A percentile compares a stretch with the other conserved stretches of the same genome.
These are phyloP conservation scores for Margaritispora aquatica DNA, from an alignment of 495 filamentous ascomycete genomes.

Conservation along the genomic window DNA sequence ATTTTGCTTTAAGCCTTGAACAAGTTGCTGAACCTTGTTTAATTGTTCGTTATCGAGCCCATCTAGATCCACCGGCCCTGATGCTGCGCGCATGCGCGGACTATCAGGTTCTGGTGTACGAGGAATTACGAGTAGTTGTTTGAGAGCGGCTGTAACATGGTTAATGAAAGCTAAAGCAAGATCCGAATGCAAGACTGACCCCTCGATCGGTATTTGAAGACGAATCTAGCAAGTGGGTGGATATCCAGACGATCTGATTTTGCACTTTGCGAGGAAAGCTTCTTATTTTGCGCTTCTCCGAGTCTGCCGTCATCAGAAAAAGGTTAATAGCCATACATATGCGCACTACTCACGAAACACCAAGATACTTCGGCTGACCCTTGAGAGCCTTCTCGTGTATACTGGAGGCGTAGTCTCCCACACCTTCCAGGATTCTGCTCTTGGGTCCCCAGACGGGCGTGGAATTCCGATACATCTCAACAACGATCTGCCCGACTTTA, in stretches of 20 bases:
- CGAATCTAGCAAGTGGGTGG: constrained; percentile 4
- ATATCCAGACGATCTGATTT: constrained; percentile 5
- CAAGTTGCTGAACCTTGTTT: neutral
- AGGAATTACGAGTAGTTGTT: neutral
- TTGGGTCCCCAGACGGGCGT: neutral
- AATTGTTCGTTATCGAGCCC: neutral
- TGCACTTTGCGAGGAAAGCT: neutral
- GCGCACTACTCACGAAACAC: neutral
- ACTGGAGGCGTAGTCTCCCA: neutral
- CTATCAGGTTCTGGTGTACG: neutral
- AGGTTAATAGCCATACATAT: neutral
- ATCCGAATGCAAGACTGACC: neutral
- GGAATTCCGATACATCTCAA: neutral
- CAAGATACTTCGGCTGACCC: neutral
- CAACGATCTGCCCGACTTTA: neutral
- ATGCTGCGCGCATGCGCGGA: neutral
- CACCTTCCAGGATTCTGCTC: neutral
- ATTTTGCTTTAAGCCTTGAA: neutral
- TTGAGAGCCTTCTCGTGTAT: constrained; percentile 8
- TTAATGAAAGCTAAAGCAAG: neutral
- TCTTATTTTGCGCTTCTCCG: neutral
- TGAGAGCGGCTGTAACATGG: neutral
- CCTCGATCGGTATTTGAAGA: constrained; percentile 8
- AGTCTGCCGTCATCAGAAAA: neutral
- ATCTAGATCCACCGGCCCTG: neutral